Evolutionary conservation across 257 asterid species (phyloP), one percentile per base, ranked within the genome.

Genomic region (Fraxinus cuspidata): DNA sequence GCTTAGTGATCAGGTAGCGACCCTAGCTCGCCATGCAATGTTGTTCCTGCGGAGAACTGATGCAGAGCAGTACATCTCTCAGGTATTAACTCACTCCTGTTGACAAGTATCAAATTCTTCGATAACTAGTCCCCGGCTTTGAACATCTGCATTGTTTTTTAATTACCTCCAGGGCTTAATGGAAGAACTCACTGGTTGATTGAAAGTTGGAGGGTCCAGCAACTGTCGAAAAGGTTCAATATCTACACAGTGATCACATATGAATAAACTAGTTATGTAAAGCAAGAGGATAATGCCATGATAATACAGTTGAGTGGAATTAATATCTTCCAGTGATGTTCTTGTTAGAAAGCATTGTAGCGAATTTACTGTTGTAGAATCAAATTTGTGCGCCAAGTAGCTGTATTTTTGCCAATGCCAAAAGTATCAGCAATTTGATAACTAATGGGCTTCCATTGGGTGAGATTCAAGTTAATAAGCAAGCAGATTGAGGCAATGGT

Each of bases 41-140:
- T 90, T 95, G 88, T 95, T 95, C 85, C 88, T 93, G 63, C 78
- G 96, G 66, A 83, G 99, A 83, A 91, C 96, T 42, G 98, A 95
- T 86, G 98, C 94, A 2, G 99, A 95, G 86, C 94, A 89, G 76
- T 93, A 89, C 84, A 88, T 93, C 73, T 87, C 97, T 38, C 96
- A 90, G 96, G 98, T 88, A n/a, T 58, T 64, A 44, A 56, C 70
- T 47, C 42, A 31, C 19, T 68, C 77, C 58, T 56, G 4, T 58
- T 32, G 72, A 37, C 53, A 29, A 12, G 19, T 70, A 42, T 53
- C 35, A 47, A 9, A 56, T 31, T 78, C 60, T 60, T 18, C 53
- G 40, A 4, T 74, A 28, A n/a, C 34, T 37, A 23, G 73, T 72
- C 37, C 64, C 42, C 28, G 40, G 44, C 51, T 76, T 44, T 34